These are phyloP conservation scores for Pleodorina starrii DNA, from an alignment of 139 green algal species.

Conservation along the genomic window DNA sequence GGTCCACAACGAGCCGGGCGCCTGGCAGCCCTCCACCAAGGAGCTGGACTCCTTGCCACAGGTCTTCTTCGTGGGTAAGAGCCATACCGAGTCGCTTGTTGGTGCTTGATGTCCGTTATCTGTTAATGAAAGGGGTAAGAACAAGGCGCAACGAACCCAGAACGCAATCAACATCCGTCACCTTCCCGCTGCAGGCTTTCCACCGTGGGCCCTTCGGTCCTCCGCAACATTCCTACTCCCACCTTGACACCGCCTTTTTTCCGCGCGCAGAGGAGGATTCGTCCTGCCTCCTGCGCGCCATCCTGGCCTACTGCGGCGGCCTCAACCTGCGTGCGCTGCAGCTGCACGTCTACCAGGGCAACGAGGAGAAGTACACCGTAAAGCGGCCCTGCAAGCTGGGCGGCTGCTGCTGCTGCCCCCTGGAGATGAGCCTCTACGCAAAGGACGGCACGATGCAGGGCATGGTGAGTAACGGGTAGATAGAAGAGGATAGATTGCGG, in stretches of 20 bases:
- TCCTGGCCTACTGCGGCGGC: constrained; percentile 18
- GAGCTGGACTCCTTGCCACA: constrained; percentile 40
- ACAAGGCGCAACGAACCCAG: too few species aligned
- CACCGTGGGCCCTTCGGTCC: too few species aligned
- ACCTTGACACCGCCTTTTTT: too few species aligned
- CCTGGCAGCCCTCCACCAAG: background rate
- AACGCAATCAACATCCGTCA: too few species aligned
- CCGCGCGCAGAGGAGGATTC: constrained; percentile 43
- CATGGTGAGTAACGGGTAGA: too few species aligned
- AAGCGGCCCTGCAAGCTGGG: constrained; percentile 46
- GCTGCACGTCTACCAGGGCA: constrained; percentile 40
- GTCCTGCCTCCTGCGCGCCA: background rate
- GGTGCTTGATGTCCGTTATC: too few species aligned
- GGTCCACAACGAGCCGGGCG: background rate
- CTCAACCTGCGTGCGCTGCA: constrained; percentile 35
- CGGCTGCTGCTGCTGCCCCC: constrained; percentile 43
- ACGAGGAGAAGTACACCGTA: background rate
- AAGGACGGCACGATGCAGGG: background rate
- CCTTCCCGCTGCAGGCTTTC: too few species aligned
- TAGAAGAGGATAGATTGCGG: too few species aligned
- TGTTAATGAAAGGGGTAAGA: too few species aligned
- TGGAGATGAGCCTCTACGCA: constrained; percentile 38
- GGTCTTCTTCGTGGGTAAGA: constrained; percentile 39
- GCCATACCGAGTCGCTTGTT: too few species aligned
- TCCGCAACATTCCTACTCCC: too few species aligned